Evolutionary conservation across 2,329 filamentous ascomycete genomes (phyloP).

Genomic region (Fusarium sp.): DNA sequence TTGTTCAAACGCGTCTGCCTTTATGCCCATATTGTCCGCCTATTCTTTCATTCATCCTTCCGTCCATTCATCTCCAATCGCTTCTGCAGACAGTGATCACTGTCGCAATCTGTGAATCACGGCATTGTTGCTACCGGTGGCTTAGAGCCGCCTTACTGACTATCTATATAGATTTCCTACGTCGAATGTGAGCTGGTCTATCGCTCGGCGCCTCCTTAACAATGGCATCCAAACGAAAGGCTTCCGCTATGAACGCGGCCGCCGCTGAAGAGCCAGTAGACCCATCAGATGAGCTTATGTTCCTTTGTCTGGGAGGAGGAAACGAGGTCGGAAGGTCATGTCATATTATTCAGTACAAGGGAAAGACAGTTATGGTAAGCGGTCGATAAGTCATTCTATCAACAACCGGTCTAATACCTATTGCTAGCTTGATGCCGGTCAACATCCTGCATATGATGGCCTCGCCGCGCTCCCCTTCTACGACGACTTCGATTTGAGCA

Average conservation of each 20-base stretch:
- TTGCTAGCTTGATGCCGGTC: conserved; percentile 88
- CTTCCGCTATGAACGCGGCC: conserved; percentile 75
- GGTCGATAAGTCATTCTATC: conserved; percentile 7
- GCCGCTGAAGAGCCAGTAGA: conserved; percentile 87
- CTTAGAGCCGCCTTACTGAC: conserved; percentile 29
- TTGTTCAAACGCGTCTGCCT: conserved; percentile 36
- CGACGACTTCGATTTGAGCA: conserved; percentile 97
- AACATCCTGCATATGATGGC: conserved; percentile 96
- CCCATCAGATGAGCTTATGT: conserved; percentile 92
- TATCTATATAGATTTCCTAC: conserved; percentile 12
- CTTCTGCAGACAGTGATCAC: conserved; percentile 6
- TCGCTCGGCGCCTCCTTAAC: conserved; percentile 42
- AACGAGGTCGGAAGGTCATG: conserved; percentile 98
- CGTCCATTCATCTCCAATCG: conserved; percentile 1
- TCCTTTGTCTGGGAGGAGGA: conserved; percentile 91
- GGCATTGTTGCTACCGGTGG: not conserved
- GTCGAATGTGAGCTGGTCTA: conserved; percentile 39
- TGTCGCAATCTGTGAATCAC: conserved; percentile 22
- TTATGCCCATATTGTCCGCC: conserved; percentile 34
- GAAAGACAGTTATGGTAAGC: conserved; percentile 95
- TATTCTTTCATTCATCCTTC: conserved; percentile 13
- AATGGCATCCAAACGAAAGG: conserved; percentile 97
- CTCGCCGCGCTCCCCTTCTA: conserved; percentile 95
- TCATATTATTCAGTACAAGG: conserved; percentile 98
- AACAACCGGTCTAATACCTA: conserved; percentile 36